Percentiles rank a stretch among this genome's conserved stretches.
These are phyloP conservation scores for Saccharomycopsis hybrid DNA, from an alignment of 1,139 yeast species.

Conservation along the genomic window DNA sequence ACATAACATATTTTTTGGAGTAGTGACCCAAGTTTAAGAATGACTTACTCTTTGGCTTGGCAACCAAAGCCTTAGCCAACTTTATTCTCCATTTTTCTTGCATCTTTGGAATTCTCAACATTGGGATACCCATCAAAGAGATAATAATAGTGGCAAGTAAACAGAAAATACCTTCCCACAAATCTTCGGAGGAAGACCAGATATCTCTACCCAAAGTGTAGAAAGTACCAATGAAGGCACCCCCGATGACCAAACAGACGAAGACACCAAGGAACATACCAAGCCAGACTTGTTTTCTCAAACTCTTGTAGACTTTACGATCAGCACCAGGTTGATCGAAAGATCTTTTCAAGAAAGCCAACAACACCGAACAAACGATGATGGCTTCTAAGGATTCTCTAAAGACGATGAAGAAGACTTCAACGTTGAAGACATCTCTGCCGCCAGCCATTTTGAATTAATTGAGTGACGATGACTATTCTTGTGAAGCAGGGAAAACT, in stretches of 20 bases:
- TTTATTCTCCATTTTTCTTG: slow-evolving; percentile 82
- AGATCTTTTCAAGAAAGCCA: slow-evolving; percentile 70
- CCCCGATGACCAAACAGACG: slow-evolving; percentile 73
- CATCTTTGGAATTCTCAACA: slow-evolving; percentile 79
- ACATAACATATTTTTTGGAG: slow-evolving; percentile 62
- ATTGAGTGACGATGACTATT: too few relatives aligned
- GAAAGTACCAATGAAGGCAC: slow-evolving; percentile 66
- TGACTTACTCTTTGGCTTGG: slow-evolving; percentile 32
- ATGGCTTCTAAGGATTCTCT: slow-evolving; percentile 88
- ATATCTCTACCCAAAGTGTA: slow-evolving; percentile 72
- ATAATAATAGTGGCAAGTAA: slow-evolving; percentile 74
- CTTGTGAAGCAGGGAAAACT: not conserved
- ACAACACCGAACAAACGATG: slow-evolving; percentile 73
- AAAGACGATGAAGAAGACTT: slow-evolving; percentile 80
- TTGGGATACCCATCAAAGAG: slow-evolving; percentile 83
- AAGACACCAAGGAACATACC: slow-evolving; percentile 71
- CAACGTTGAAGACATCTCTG: slow-evolving; percentile 27
- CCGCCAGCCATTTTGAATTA: slow-evolving; percentile 9
- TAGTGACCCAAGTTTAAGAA: slow-evolving; percentile 32
- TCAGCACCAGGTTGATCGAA: slow-evolving; percentile 26
- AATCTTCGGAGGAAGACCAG: slow-evolving; percentile 75
- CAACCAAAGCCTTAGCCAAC: slow-evolving; percentile 46
- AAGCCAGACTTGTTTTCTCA: slow-evolving; percentile 72
- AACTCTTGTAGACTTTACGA: slow-evolving; percentile 28
- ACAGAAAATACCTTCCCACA: slow-evolving; percentile 91